Evolutionary conservation across 2,329 filamentous ascomycete genomes (phyloP).

Genomic region (Aspergillus sp.): DNA sequence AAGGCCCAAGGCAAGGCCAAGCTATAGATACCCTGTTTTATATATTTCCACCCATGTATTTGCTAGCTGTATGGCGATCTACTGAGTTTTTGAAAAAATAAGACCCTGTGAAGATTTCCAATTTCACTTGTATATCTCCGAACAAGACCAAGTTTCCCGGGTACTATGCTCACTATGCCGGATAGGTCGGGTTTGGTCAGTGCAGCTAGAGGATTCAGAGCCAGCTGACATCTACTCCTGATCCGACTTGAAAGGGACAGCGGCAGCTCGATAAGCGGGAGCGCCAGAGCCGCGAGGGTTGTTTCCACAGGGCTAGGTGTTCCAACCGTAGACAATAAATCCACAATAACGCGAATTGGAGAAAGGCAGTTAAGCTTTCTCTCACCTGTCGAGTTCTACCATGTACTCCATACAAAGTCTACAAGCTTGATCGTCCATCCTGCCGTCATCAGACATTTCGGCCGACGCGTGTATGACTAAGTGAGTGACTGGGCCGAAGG

Average conservation of each 20-base stretch:
- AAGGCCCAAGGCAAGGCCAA: conserved; percentile 83
- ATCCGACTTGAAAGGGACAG: neutral
- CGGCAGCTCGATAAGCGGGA: neutral
- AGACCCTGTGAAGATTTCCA: neutral
- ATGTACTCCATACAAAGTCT: neutral
- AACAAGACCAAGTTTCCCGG: neutral
- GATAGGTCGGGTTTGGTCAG: neutral
- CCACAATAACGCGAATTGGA: neutral
- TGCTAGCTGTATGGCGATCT: conserved; percentile 10
- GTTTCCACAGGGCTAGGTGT: neutral
- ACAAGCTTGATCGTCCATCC: neutral
- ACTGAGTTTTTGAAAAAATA: neutral
- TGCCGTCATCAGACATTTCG: neutral
- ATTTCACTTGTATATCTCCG: neutral
- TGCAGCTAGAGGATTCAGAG: neutral
- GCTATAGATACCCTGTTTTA: conserved; percentile 57
- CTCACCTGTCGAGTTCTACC: neutral
- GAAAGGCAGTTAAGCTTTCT: neutral
- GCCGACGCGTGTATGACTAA: no score
- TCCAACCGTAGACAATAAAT: neutral
- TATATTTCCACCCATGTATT: conserved; percentile 13
- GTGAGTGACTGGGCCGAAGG: no score
- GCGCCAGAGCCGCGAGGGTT: neutral
- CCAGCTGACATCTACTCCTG: neutral
- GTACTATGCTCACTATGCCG: neutral